Percentiles rank a stretch among this genome's conserved stretches.
Conservation (phyloP, 2,329 filamentous ascomycete genomes). For the Cordyceps pruinosa region DNA sequence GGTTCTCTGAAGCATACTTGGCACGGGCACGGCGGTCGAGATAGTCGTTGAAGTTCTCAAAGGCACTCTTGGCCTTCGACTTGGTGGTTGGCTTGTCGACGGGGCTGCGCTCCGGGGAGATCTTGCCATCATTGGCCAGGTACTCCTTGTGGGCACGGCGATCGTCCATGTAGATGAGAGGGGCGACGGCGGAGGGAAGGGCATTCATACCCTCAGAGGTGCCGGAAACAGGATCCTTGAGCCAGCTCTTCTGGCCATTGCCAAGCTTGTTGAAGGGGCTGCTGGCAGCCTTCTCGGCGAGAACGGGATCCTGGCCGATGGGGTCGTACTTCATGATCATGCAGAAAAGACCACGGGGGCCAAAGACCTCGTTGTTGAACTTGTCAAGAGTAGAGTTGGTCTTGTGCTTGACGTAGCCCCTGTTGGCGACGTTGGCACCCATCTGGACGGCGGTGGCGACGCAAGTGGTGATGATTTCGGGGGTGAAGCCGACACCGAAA, state of each 20-base stretch:
- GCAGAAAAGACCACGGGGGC: slow-evolving; percentile 13
- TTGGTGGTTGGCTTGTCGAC: slow-evolving; percentile 4
- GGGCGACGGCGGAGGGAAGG: slow-evolving; percentile 11
- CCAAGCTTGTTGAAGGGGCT: neutral
- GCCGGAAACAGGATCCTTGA: slow-evolving; percentile 11
- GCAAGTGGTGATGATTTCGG: slow-evolving; percentile 12
- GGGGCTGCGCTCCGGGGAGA: neutral
- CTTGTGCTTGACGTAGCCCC: slow-evolving; percentile 12
- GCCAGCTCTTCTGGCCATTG: slow-evolving; percentile 6
- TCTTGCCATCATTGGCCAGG: slow-evolving; percentile 1
- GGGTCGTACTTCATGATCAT: slow-evolving; percentile 16
- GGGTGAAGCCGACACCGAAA: slow-evolving; percentile 14
- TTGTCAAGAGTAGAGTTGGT: slow-evolving; percentile 14
- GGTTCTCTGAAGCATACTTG: slow-evolving; percentile 13
- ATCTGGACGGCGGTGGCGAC: slow-evolving; percentile 13
- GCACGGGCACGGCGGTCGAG: slow-evolving; percentile 14
- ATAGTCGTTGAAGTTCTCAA: slow-evolving; percentile 14
- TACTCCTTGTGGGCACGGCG: slow-evolving; percentile 12
- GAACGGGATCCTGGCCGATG: slow-evolving; percentile 4
- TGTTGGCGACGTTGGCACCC: slow-evolving; percentile 12
- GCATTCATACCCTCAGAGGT: slow-evolving; percentile 5
- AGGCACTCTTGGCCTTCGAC: slow-evolving; percentile 11
- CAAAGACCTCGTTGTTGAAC: slow-evolving; percentile 13
- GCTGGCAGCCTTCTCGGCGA: neutral
- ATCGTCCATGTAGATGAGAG: slow-evolving; percentile 13